Evolutionary conservation across 805 yeast species (phyloP).

Genomic region (Barnettozyma populi): DNA sequence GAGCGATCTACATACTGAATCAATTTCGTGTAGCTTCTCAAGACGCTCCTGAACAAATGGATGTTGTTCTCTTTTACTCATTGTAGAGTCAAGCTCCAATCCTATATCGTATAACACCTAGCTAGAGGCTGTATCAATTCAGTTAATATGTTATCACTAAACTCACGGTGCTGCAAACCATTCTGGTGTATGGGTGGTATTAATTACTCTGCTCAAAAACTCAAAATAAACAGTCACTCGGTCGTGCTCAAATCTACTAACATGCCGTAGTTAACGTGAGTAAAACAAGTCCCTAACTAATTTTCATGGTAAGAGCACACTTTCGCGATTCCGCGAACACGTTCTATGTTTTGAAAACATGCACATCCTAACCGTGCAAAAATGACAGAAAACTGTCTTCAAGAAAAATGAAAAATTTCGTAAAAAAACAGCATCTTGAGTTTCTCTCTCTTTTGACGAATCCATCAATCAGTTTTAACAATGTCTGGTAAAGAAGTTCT

Average conservation of each 20-base stretch:
- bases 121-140: too few species aligned
- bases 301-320: slow-evolving; percentile 7
- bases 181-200: background rate
- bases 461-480: slow-evolving; percentile 16
- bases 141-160: too few species aligned
- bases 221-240: slow-evolving; percentile 16
- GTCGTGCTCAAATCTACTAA: slow-evolving; percentile 17
- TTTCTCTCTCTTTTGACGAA: background rate
- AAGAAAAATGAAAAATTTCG: background rate
- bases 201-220: background rate
- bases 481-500: slow-evolving; percentile 93
- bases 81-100: background rate
- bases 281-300: slow-evolving; percentile 23
- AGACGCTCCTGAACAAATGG: slow-evolving; percentile 44
- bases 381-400: slow-evolving; percentile 2
- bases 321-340: background rate
- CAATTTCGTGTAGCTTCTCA: slow-evolving; percentile 47
- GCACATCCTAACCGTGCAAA: background rate
- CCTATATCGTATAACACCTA: background rate
- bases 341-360: background rate
- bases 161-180: background rate
- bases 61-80: slow-evolving; percentile 21
- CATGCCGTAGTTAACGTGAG: slow-evolving; percentile 18
- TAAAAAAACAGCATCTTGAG: background rate
- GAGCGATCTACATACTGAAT: slow-evolving; percentile 23